These are phyloP conservation scores for Botrytis hyacinthi DNA, from an alignment of 2,329 filamentous ascomycete genomes.

Conservation along the genomic window DNA sequence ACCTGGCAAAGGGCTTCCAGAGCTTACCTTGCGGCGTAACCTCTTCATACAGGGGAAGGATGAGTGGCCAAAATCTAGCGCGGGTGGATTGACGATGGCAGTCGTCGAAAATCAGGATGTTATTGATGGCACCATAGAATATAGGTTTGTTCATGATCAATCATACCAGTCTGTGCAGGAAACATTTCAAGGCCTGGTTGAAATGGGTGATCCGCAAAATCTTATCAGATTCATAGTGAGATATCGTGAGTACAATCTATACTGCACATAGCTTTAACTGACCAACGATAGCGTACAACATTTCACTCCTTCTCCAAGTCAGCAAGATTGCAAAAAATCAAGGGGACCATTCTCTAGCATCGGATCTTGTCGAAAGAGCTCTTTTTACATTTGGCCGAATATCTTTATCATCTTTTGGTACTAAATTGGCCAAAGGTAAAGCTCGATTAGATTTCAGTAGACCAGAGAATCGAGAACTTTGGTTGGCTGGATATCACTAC, in stretches of 20 bases:
- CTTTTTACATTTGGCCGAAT: conserved; percentile 92
- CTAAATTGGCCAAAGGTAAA: conserved; percentile 71
- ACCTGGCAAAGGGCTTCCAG: conserved; percentile 56
- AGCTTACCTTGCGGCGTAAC: conserved; percentile 60
- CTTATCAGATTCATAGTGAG: conserved; percentile 72
- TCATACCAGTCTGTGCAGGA: conserved; percentile 72
- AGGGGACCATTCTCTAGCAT: conserved; percentile 79
- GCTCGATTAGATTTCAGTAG: conserved; percentile 78
- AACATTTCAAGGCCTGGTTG: conserved; percentile 76
- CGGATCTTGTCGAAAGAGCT: conserved; percentile 85
- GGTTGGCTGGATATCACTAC: conserved; percentile 86
- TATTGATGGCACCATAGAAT: conserved; percentile 63
- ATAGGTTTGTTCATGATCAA: conserved; percentile 72
- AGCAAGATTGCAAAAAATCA: conserved; percentile 91
- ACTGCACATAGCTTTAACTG: conserved; percentile 22
- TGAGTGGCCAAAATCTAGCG: conserved; percentile 67
- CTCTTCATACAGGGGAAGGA: conserved; percentile 69
- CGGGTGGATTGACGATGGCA: conserved; percentile 82
- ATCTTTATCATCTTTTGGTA: conserved; percentile 77
- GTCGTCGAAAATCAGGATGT: conserved; percentile 45
- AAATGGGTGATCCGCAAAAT: conserved; percentile 77
- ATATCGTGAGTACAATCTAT: conserved; percentile 49
- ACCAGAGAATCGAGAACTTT: conserved; percentile 88
- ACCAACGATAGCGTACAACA: conserved; percentile 67
- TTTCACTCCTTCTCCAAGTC: conserved; percentile 90